These are phyloP conservation scores for Lachnellula arida DNA, from an alignment of 2,329 filamentous ascomycete species.

Conservation along the genomic window DNA sequence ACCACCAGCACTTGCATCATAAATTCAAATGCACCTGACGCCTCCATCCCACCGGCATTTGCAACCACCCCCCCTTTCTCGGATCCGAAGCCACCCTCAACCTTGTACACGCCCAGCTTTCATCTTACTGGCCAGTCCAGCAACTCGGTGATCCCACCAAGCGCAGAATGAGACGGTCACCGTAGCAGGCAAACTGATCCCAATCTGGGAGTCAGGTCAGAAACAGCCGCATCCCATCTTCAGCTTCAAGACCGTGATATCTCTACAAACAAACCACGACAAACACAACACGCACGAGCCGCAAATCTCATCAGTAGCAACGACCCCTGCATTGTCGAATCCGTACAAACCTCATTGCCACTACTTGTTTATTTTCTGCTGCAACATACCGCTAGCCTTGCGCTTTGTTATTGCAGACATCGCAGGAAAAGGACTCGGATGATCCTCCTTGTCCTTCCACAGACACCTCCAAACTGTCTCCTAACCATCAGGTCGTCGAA, in stretches of 20 bases:
- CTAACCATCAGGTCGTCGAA: constrained; percentile 26
- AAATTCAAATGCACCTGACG: no score
- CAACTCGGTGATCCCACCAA: neutral
- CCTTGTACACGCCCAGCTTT: neutral
- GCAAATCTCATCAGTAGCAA: neutral
- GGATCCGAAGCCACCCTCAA: neutral
- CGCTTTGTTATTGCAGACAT: neutral
- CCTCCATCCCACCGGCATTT: neutral
- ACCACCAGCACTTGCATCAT: no score
- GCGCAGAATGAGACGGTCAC: neutral
- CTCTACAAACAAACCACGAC: neutral
- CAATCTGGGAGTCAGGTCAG: no score
- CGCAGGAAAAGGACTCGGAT: constrained; percentile 26
- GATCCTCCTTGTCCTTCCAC: constrained; percentile 30
- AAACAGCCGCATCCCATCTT: neutral
- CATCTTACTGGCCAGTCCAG: no score
- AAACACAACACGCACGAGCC: neutral
- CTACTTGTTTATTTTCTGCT: constrained; percentile 2
- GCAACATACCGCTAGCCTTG: neutral
- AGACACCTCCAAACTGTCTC: constrained; percentile 33
- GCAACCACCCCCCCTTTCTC: neutral
- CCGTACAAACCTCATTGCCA: neutral
- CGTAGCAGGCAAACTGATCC: neutral
- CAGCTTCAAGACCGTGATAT: neutral
- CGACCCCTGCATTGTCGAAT: neutral